Base-by-base conservation (phyloP, 106 monocot genomes). In the Dioscorea zingiberensis region DNA sequence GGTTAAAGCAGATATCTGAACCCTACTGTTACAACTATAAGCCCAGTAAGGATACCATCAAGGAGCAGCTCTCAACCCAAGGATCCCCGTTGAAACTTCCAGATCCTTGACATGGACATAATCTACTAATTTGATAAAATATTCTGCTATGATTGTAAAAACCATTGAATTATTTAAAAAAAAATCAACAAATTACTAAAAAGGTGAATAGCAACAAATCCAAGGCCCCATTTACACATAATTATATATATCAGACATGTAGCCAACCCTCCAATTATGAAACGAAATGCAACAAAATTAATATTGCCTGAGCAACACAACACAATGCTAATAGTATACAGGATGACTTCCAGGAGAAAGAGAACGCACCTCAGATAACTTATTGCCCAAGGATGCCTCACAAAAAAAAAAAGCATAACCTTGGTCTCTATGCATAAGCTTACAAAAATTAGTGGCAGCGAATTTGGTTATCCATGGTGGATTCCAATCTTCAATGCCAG, bases 391-490 rank as follows among this genome's bases (percentile, higher is more conserved):
- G 85, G 81, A 81, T 75, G 85, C 74, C 73, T 80, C 74, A 76
- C 72, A 83, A 81, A 85, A 81, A 81, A 81, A 59, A 63, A 62
- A 25, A 62, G 81, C 85, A 85, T 68, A 81, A 55, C 74, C 81
- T 74, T 71, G 71, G 74, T 45, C 30, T 46, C 48, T 46, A 63
- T 26, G 70, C 30, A 61, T 26, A 51, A 62, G 48, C 48, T 73
- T 67, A 74, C 80, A 84, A 80, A 84, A 80, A 62, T 80, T 53
- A 5, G 47, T 25, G 29, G 59, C 58, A 60, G 55, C 64, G 66
- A 48, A 49, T 19, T 12, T 9, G 56, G 16, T 48, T 19, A 44
- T 60, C 65, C 29, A 11, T 17, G 3, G 19, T 13, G 32, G 69
- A 74, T 62, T 25, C 53, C 54, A 53, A 68, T 54, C 76, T 70